Evolutionary conservation across 768 basidiomycete genomes (phyloP), one percentile per base, ranked within the genome.

Genomic region (Pleurotus platypus): DNA sequence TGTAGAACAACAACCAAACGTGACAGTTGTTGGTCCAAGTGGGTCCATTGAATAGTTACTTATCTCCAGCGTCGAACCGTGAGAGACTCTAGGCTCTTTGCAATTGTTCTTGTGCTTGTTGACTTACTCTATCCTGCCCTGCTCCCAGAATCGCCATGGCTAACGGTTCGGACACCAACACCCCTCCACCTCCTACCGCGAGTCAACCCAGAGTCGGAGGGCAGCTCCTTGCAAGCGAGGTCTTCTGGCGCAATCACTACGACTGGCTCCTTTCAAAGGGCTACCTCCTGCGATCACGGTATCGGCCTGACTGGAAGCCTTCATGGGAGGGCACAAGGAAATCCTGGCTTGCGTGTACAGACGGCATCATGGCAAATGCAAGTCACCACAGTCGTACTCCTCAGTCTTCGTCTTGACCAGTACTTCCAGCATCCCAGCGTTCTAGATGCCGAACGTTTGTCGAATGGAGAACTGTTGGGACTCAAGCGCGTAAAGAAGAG

Each of bases 261-360:
- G 27, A 55, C 9, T 70, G 65, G 61, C 56, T 72, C 2, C 55
- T 62, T 7, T 43, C 38, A 5, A 49, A 61, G 20, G 70, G 72
- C 9, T 71, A 67, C 48, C 53, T 57, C 8, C 63, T 74, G 2
- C 64, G 68, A 15, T 55, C 64, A 2, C 64, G 72, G 1, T 74
- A 72, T 54, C 50, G n/a, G 46, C 71, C 62, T 7, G 62, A 59
- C n/a, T 70, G 69, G 71, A 63, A 45, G 6, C 68, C 70, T 5
- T 69, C 69, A 2, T 72, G 70, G 69, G 16, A 60, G 2, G 61
- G 62, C 0, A 53, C 58, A 11, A 59, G 56, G 5, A 49, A 58
- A 24, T n/a, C 55, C 48, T 56, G 56, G 39, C n/a, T 22, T 24
- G 43, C 35, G 4, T 56, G 54, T 27, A 56, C 50, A 39, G 63